These are phyloP conservation scores for Panaeolus cyanescens DNA, from an alignment of 768 basidiomycete genomes.

Conservation along the genomic window DNA sequence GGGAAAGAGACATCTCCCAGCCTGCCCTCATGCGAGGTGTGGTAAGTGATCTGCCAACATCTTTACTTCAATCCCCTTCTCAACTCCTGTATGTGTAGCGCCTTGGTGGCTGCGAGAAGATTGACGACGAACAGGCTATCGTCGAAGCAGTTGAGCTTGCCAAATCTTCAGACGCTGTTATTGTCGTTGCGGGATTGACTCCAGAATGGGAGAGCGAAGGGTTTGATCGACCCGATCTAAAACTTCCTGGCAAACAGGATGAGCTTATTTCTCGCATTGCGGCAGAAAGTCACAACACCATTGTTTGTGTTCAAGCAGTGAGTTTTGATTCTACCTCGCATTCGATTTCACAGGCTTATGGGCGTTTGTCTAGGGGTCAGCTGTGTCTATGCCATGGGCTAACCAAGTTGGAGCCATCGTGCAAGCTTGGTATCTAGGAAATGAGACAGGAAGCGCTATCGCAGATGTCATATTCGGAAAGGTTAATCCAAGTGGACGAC, in stretches of 20 bases:
- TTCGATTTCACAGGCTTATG: conserved; percentile 6
- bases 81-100: conserved; percentile 37
- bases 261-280: conserved; percentile 56
- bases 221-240: conserved; percentile 64
- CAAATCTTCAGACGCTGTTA: conserved; percentile 51
- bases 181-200: conserved; percentile 61
- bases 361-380: conserved; percentile 50
- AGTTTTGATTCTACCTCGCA: conserved; percentile 17
- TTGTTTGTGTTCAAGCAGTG: conserved; percentile 66
- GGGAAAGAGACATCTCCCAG: conserved; percentile 50
- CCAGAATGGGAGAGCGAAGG: conserved; percentile 80
- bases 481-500: conserved; percentile 60
- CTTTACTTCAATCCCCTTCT: neutral
- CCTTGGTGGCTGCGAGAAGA: conserved; percentile 67
- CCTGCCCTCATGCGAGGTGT: conserved; percentile 72
- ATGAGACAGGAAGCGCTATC: conserved; percentile 65
- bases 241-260: conserved; percentile 60
- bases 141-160: conserved; percentile 58
- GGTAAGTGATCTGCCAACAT: conserved; percentile 35
- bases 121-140: conserved; percentile 58
- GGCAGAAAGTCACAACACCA: conserved; percentile 55
- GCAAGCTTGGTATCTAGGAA: conserved; percentile 69
- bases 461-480: conserved; percentile 65
- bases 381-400: conserved; percentile 78
- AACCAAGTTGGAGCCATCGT: conserved; percentile 52